Base-by-base conservation (phyloP, 2,329 filamentous ascomycete genomes). In the Colletotrichum sp. region DNA sequence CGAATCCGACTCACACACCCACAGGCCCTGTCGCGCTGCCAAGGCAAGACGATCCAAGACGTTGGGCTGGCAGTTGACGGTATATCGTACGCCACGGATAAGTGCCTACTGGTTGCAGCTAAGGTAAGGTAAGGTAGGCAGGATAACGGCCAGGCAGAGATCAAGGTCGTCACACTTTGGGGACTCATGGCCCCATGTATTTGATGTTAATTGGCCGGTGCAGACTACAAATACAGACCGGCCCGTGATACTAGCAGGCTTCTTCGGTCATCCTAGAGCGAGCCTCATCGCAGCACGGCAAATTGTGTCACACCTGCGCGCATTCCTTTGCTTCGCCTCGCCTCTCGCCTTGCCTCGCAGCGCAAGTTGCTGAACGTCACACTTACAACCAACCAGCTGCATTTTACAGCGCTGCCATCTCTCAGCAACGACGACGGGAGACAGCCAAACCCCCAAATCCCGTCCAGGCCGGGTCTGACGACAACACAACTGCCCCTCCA, bases 221-320 rank as follows among this genome's bases (percentile, higher is more conserved):
- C 74, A 73, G 74, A 69, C 74, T 74, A 74, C 71, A 73, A 65
- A 73, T 69, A 74, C 59, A 69, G 71, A 52, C 44, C 27, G 59
- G 49, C 25, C 64, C 52, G 70, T 64, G 44, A 69, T 59, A 69
- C 73, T 64, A 44, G 64, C 59, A 69, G 19, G n/a, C n/a, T 61
- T 32, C n/a, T 29, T 69, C 16, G 19, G 27, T 65, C 15, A 49
- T 74, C 44, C 27, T 59, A 30, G 36, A 22, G 32, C 55, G 52
- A 72, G 69, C 69, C 55, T 72, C 39, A 36, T 72, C 34, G 39
- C 32, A 34, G 61, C 59, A 36, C 65, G 30, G 69, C 61, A 39
- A 64, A 74, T 25, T 13, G 44, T 22, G 22, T 49, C 44, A 52
- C 44, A 27, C 30, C 22, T 22, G 39, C n/a, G 67, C 39, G 52